These are phyloP conservation scores for Anthracocystis walkeri DNA, from an alignment of 1,284 basidiomycete genomes.

Conservation along the genomic window DNA sequence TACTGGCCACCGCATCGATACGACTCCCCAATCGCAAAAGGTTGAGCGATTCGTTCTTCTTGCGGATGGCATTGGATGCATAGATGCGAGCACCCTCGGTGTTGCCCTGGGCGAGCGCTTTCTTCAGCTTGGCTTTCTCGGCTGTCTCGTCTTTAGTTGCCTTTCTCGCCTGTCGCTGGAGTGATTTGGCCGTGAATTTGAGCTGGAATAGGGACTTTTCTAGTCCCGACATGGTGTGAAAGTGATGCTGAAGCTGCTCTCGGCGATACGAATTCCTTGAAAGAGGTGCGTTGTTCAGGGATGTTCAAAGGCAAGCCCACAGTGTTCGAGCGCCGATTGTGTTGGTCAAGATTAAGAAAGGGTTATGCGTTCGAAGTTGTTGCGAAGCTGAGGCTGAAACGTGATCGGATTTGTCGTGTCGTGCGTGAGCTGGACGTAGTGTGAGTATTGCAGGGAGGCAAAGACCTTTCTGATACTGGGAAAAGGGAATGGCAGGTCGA, in stretches of 20 bases:
- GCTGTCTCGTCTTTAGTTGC: conserved; percentile 66
- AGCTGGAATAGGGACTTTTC: conserved; percentile 69
- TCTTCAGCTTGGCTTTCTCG: conserved; percentile 69
- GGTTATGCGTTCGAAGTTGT: too few species aligned
- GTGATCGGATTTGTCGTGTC: too few species aligned
- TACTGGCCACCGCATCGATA: conserved; percentile 94
- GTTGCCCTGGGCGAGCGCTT: conserved; percentile 95
- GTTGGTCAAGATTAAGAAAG: too few species aligned
- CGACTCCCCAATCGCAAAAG: conserved; percentile 71
- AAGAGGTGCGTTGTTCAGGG: not conserved
- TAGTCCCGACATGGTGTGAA: conserved; percentile 33
- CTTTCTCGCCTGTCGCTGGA: conserved; percentile 67
- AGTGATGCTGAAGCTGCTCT: not conserved
- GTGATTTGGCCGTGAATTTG: conserved; percentile 69
- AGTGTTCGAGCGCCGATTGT: too few species aligned
- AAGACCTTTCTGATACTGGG: too few species aligned
- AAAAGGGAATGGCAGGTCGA: too few species aligned
- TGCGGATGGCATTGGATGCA: conserved; percentile 96
- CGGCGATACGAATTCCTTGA: too few species aligned
- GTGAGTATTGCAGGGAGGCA: too few species aligned
- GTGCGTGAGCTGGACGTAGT: too few species aligned
- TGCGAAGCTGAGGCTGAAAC: too few species aligned
- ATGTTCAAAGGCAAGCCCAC: not conserved
- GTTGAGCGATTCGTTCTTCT: conserved; percentile 95
- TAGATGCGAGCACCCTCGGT: conserved; percentile 98